A percentile compares a stretch with the other conserved stretches of the same genome.
Conservation (phyloP, 768 basidiomycete species). For the Mycena vulgaris region DNA sequence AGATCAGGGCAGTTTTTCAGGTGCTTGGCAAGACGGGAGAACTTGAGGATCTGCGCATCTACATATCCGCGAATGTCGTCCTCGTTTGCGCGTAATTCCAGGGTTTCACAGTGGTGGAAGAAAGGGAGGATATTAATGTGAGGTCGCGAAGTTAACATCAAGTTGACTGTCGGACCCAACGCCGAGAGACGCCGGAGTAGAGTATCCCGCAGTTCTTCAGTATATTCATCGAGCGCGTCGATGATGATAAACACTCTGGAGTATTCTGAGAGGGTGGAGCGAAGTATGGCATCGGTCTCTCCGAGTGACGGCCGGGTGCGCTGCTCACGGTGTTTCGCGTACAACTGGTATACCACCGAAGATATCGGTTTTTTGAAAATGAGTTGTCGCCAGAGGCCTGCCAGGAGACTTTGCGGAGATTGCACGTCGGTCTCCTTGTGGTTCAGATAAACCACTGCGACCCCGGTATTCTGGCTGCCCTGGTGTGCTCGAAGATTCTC, state of each 20-base stretch:
- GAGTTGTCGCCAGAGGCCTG: conserved; percentile 3
- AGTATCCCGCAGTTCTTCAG: not conserved
- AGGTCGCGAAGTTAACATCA: conserved; percentile 21
- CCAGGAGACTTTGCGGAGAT: not conserved
- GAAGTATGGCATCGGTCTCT: not conserved
- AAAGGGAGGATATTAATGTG: not conserved
- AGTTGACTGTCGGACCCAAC: not conserved
- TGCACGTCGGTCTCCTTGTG: not conserved
- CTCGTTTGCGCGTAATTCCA: conserved; percentile 7
- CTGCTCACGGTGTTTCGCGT: conserved; percentile 5
- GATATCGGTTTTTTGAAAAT: not conserved
- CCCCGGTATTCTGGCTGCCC: not conserved
- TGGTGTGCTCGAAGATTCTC: not conserved
- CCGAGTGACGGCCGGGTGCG: not conserved
- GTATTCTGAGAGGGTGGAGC: not conserved
- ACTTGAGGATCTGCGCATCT: not conserved
- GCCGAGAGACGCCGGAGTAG: not conserved
- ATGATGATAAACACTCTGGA: conserved; percentile 1
- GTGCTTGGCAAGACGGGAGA: conserved; percentile 7
- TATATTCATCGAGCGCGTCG: conserved; percentile 28
- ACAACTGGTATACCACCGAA: not conserved
- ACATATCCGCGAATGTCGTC: conserved; percentile 11
- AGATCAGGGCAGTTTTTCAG: not conserved
- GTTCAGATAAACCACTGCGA: not conserved
- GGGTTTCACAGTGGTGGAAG: not conserved